A percentile compares a stretch with the other conserved stretches of the same genome.
Evolutionary conservation across 306 rosid species (phyloP).

Genomic region (Glycyrrhiza uralensis): DNA sequence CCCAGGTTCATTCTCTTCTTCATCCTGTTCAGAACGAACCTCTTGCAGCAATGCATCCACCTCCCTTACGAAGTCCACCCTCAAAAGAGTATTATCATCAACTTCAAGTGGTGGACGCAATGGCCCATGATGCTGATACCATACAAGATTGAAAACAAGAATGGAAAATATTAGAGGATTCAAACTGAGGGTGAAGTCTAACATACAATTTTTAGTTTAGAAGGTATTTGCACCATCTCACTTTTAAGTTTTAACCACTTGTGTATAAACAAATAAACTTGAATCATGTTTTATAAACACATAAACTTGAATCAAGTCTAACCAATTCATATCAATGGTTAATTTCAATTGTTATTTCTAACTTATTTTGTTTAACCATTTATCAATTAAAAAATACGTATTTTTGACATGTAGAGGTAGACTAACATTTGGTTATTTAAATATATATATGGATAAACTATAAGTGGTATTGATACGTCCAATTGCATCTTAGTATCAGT

Average conservation of each 20-base stretch:
- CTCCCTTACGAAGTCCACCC: constrained; percentile 91
- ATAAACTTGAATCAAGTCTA: not conserved
- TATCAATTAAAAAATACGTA: not conserved
- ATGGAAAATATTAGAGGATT: not conserved
- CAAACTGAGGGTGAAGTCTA: not conserved
- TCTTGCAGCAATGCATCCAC: constrained; percentile 81
- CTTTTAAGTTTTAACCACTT: constrained; percentile 14
- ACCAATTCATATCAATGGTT: not conserved
- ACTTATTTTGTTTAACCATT: not conserved
- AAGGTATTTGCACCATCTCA: not conserved
- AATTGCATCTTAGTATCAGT: not conserved
- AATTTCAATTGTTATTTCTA: not conserved
- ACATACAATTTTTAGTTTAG: not conserved
- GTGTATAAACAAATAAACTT: not conserved
- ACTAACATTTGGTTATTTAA: not conserved
- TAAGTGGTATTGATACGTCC: not conserved
- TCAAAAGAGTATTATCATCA: constrained; percentile 59
- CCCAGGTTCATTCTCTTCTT: constrained; percentile 36
- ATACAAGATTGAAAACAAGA: not conserved
- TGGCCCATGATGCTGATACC: constrained; percentile 70
- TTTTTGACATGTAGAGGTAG: not conserved
- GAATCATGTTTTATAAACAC: not conserved
- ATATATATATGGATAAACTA: not conserved
- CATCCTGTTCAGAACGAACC: constrained; percentile 47
- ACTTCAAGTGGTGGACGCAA: constrained; percentile 60